phyloP scores from a whole-genome alignment of 2,329 filamentous ascomycete genomes.

The Penicillium sp. region DNA sequence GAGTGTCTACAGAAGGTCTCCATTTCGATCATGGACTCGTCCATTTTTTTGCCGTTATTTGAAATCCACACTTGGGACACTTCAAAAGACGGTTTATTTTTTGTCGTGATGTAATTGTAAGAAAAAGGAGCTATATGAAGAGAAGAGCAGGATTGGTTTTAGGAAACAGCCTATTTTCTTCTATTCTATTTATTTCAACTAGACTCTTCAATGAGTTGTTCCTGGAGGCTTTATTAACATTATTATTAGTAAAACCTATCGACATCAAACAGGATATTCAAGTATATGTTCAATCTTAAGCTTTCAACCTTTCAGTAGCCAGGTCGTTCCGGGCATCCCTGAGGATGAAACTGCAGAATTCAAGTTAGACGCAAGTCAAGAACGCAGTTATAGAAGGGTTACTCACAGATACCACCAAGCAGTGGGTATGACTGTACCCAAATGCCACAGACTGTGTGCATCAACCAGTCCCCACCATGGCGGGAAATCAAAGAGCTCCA shows the following conservation, averaged over 20 bases:
- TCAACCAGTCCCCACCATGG: constrained; percentile 79
- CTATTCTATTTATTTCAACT: too few species aligned
- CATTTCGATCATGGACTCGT: too few species aligned
- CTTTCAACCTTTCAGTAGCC: constrained; percentile 67
- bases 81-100: too few species aligned
- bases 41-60: too few species aligned
- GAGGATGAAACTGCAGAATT: constrained; percentile 67
- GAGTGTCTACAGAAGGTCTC: too few species aligned
- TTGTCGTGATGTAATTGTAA: too few species aligned
- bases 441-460: constrained; percentile 93
- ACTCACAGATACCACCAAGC: constrained; percentile 93
- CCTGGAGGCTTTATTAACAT: too few species aligned
- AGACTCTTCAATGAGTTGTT: neutral
- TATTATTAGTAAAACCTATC: neutral
- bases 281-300: constrained; percentile 54
- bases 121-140: too few species aligned
- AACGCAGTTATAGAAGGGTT: neutral
- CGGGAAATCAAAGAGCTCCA: constrained; percentile 92
- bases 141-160: too few species aligned
- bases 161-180: too few species aligned
- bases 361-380: constrained; percentile 18
- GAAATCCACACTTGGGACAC: too few species aligned
- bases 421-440: constrained; percentile 84
- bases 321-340: constrained; percentile 83
- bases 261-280: neutral